Base-by-base conservation (phyloP, 2,329 filamentous ascomycete genomes). In the Fusarium graminum region DNA sequence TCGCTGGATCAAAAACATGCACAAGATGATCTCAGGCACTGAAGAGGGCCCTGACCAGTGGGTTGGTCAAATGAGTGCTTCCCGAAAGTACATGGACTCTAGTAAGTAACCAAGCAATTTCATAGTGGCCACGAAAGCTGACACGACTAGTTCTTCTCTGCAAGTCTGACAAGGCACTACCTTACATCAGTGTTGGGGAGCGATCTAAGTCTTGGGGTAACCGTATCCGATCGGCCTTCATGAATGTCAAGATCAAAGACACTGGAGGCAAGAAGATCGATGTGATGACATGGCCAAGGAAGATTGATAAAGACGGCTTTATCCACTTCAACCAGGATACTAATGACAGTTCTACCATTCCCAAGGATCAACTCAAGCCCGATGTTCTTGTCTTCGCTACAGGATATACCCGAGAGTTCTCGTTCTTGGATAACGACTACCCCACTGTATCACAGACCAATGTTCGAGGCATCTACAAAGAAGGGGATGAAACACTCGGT, bases 381-480 rank as follows among this genome's bases (percentile, higher is more conserved):
- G 82, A 84, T 57, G 68, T 85, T 0, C 68, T 84, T 4, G 70
- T 85, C 12, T 78, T 82, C 47, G 80, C 80, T 6, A 85, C 83
- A 0, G 83, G 83, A 0, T 85, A 85, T 65, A 72, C 70, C 1
- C 77, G 78, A 25, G 69, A 72, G 3, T 82, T 84, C 43, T 69
- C 67, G 0, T 84, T 83, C 64, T 70, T 84, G 10, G 67, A 74
- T 14, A 61, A 68, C 1, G 67, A 67, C 2, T 82, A 82, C 52
- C 80, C 83, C 0, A 77, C 74, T 7, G 80, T 83, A 8, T 74
- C 80, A 45, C 81, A 86, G 44, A 75, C 80, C 19, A 80, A 83
- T 59, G 81, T 87, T 14, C 82, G 85, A n/a, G 78, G 82, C 17
- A 79, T 89, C 44, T 88, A 87, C 72, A 76, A 74, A 26, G 53